Conservation (phyloP, 352 stramenopile genomes). For the Globisporangium radiosum region DNA sequence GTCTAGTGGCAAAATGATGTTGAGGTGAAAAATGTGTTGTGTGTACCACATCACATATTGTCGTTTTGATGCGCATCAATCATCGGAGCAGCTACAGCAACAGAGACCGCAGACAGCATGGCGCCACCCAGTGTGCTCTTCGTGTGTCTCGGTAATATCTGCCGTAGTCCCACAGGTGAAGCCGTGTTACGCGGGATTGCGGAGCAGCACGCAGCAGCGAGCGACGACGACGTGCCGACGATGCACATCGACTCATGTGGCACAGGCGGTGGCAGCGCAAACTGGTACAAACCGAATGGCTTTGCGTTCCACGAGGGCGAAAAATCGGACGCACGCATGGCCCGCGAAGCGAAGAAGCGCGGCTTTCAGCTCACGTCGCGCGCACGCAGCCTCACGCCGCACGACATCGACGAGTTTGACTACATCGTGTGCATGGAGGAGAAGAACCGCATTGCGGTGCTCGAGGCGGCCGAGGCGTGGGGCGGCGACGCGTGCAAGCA, state of each 20-base stretch:
- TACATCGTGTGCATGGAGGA: slow-evolving; percentile 89
- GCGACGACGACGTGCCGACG: slow-evolving; percentile 14
- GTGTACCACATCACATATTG: too few species aligned
- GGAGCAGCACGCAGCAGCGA: slow-evolving; percentile 16
- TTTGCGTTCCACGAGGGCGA: slow-evolving; percentile 88
- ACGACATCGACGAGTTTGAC: slow-evolving; percentile 80
- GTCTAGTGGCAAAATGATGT: too few species aligned
- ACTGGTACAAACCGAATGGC: slow-evolving; percentile 72
- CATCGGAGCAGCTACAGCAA: too few species aligned
- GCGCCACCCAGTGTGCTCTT: slow-evolving; percentile 63
- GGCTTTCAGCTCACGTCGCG: slow-evolving; percentile 76
- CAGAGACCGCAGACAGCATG: slow-evolving; percentile 16
- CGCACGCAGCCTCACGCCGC: slow-evolving; percentile 58
- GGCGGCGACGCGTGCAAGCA: slow-evolving; percentile 46
- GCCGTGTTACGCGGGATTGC: slow-evolving; percentile 83
- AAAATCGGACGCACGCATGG: slow-evolving; percentile 76
- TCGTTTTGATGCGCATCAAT: too few species aligned
- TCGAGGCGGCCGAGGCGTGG: slow-evolving; percentile 78
- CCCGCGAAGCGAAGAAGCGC: slow-evolving; percentile 75
- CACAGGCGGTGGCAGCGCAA: slow-evolving; percentile 72
- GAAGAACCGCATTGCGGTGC: slow-evolving; percentile 75
- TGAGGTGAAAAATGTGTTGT: too few species aligned
- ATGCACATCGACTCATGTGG: slow-evolving; percentile 83
- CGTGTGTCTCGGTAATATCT: slow-evolving; percentile 89
- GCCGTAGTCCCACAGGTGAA: slow-evolving; percentile 75